phyloP scores from a whole-genome alignment of 768 basidiomycete species.

The Pleurotus pulmonarius region DNA sequence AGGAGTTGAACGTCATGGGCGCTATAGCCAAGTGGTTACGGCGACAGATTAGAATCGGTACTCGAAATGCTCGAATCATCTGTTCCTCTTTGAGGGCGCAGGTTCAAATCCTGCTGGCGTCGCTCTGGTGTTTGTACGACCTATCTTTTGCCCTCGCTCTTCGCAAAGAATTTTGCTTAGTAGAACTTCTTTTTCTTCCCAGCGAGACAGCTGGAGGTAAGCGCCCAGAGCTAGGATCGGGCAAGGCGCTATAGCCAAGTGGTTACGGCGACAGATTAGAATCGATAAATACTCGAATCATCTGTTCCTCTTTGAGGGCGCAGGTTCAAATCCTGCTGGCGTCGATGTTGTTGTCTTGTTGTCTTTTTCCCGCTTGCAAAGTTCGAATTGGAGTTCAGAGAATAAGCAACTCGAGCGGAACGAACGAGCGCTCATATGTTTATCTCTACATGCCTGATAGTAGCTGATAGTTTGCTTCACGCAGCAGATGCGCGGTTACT shows the following conservation, averaged over 20 bases:
- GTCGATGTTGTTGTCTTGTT: constrained; percentile 26
- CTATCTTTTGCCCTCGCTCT: too few species aligned
- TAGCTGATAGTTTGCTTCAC: too few species aligned
- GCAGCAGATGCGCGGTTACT: too few species aligned
- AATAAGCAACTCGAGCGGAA: too few species aligned
- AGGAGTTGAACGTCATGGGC: constrained; percentile 24
- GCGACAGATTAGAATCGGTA: constrained; percentile 71
- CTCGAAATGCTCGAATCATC: constrained; percentile 24
- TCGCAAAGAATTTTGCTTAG: too few species aligned
- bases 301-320: constrained; percentile 70
- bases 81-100: constrained; percentile 69
- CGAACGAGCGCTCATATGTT: too few species aligned
- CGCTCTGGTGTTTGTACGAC: too few species aligned
- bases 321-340: constrained; percentile 68
- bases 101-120: constrained; percentile 69
- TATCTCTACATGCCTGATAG: too few species aligned
- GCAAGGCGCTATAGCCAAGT: constrained; percentile 68
- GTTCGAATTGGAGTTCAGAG: too few species aligned
- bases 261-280: constrained; percentile 78
- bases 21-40: constrained; percentile 81
- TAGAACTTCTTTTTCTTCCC: too few species aligned
- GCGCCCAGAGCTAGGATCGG: too few species aligned
- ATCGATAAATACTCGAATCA: constrained; percentile 25
- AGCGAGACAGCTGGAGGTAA: too few species aligned
- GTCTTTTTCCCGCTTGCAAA: not conserved